Evolutionary conservation across 306 rosid species (phyloP).

Genomic region (Cyclanthera cordifolia): DNA sequence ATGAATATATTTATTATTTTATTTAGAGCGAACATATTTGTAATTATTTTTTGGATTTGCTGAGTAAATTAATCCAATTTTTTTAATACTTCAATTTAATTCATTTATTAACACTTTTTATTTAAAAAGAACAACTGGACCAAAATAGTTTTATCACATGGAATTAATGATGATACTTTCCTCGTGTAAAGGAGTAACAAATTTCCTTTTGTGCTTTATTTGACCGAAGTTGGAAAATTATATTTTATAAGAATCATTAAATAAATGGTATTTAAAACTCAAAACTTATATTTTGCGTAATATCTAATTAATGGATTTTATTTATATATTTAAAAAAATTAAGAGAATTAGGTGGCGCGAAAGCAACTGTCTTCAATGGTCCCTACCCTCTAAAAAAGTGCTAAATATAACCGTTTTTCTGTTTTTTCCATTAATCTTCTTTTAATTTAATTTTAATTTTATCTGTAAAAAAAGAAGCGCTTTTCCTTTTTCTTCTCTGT

Average conservation of each 20-base stretch:
- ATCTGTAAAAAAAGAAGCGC: not conserved
- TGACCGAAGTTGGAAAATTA: not conserved
- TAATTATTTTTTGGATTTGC: too few relatives aligned
- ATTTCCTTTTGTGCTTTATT: not conserved
- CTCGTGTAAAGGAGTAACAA: not conserved
- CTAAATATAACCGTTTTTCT: constrained; percentile 10
- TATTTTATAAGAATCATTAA: not conserved
- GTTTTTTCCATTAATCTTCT: not conserved
- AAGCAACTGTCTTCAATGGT: constrained; percentile 11
- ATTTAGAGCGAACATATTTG: too few relatives aligned
- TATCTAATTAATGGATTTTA: not conserved
- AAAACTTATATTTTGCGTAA: not conserved
- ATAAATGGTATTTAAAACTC: not conserved
- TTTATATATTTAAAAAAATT: not conserved
- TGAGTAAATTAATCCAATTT: too few relatives aligned
- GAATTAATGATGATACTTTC: not conserved
- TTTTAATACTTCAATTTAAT: too few relatives aligned
- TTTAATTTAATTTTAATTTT: constrained; percentile 2
- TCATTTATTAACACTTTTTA: too few relatives aligned
- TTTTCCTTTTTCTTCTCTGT: constrained; percentile 1
- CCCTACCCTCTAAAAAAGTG: constrained; percentile 7
- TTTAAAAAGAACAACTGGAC: too few relatives aligned
- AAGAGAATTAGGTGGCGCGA: constrained; percentile 15
- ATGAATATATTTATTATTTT: too few relatives aligned
- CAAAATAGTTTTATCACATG: not conserved